Percentiles rank a stretch among this genome's conserved stretches.
These are phyloP conservation scores for Amphibolis antarctica DNA, from an alignment of 106 monocot species.

Conservation along the genomic window DNA sequence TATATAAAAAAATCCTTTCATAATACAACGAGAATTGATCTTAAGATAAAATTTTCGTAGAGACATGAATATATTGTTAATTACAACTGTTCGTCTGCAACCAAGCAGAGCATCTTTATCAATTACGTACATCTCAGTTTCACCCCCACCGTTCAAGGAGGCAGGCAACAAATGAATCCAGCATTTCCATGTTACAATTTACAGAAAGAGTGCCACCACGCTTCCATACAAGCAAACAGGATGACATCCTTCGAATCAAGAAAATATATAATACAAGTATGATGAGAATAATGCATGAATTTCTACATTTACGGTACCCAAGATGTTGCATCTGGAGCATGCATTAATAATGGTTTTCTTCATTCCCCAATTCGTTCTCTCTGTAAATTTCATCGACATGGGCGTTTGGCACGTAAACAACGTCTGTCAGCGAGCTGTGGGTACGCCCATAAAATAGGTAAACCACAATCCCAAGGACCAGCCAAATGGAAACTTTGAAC, in stretches of 20 bases:
- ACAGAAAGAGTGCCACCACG: too few species aligned
- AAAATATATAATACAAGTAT: not conserved
- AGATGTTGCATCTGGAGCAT: not conserved
- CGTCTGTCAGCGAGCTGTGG: constrained; percentile 63
- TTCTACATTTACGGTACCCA: not conserved
- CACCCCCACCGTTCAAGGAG: too few species aligned
- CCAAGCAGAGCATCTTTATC: too few species aligned
- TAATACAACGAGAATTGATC: too few species aligned
- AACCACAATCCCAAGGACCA: constrained; percentile 61
- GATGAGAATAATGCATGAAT: constrained; percentile 1
- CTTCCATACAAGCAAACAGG: too few species aligned
- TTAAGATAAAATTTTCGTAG: too few species aligned
- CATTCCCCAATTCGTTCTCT: not conserved
- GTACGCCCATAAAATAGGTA: constrained; percentile 78
- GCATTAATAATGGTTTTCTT: not conserved
- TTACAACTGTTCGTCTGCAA: too few species aligned
- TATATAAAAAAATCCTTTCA: too few species aligned
- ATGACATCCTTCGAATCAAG: not conserved
- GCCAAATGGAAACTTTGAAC: constrained; percentile 71
- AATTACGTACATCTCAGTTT: too few species aligned
- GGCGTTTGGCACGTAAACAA: constrained; percentile 60
- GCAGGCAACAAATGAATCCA: too few species aligned
- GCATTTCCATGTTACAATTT: too few species aligned
- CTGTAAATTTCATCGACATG: constrained; percentile 71
- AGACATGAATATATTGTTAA: too few species aligned